Base-by-base conservation (phyloP, 2,329 filamentous ascomycete genomes). In the Trichoderma harzianum region DNA sequence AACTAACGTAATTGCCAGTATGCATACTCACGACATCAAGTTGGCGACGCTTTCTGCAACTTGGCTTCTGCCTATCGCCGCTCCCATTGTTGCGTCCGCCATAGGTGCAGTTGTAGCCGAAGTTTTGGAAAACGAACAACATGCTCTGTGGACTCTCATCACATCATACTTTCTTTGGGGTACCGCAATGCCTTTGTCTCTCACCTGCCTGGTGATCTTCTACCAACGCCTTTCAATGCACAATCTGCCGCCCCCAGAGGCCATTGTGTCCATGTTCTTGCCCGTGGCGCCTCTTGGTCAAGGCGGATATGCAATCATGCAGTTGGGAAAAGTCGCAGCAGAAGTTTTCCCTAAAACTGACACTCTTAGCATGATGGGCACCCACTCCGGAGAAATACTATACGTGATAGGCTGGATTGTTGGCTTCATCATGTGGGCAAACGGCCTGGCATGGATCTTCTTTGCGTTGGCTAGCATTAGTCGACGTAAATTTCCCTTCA, bases 141-240 rank as follows among this genome's bases (percentile, higher is more conserved):
- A 60, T 60, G 65, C 65, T 60, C 65, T 69, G 3, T 60, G 65
- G 65, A 69, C 65, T 34, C 65, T 69, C 39, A 69, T 69, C 3
- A 47, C 51, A 3, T 60, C 53, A 16, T 69, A 69, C 18, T 51
- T 69, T 4, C 65, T 69, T 3, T 69, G 64, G 65, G 53, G 65
- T 26, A 69, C 65, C 4, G 65, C 65, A 16, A 69, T 69, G 65
- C 53, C 65, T 5, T 55, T 69, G 21, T 69, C 65, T 2, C 28
- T 69, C 10, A 69, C n/a, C 12, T 60, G 36, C 11, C 14, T 60
- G n/a, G 53, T 69, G 5, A 67, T 60, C 12, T 47, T 43, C 21
- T 69, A 32, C 12, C 65, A 69, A 7, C 53, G 65, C n/a, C 26
- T 60, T 32, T 58, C 65, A 12, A 60, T 69, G 53, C 65, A 69